Evolutionary conservation across 2,329 filamentous ascomycete species (phyloP), one percentile per base, ranked within the genome.

Genomic region (Trichophaea hybrida): DNA sequence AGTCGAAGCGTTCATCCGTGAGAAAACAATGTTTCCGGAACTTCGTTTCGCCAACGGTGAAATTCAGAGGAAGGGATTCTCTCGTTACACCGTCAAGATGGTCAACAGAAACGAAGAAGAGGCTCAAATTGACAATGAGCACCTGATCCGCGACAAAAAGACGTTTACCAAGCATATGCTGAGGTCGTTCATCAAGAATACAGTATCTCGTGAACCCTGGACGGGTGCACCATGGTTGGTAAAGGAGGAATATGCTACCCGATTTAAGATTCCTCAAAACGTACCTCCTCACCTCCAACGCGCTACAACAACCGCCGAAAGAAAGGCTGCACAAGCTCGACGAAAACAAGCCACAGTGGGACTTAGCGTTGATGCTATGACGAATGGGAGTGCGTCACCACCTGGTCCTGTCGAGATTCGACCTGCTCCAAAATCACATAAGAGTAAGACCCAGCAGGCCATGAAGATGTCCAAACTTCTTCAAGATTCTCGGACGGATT

Each of bases 161-260:
- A 80, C 88, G 51, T 98, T 97, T 70, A 96, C 91, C 33, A 97
- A 98, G 73, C 84, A 90, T 53, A 90, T 96, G 71, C 77, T 98
- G 44, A 83, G 91, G 37, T 88, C 89, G 5, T 98, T 96, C 66
- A 87, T 98, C 65, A 95, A 95, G 71, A 90, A 94, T 72, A 93
- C 89, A 0, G 85, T 96, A n/a, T 85, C 84, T 1, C 78, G 91
- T 62, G 93, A 97, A 69, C 81, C 88, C 3, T 97, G 90, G 88
- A 91, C 83, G 62, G 91, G 91, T n/a, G 93, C 93, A 0, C 91
- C 93, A 0, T 98, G 93, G 93, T 75, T 94, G 58, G 91, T 97
- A 15, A 96, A 94, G 73, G 80, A 85, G 38, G 83, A 88, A 57
- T 83, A 94, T 61, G 93, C 93, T 0, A 81, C 82, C 50, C 79